Evolutionary conservation across 1,284 basidiomycete genomes (phyloP).

Genomic region (Puccinia horiana): DNA sequence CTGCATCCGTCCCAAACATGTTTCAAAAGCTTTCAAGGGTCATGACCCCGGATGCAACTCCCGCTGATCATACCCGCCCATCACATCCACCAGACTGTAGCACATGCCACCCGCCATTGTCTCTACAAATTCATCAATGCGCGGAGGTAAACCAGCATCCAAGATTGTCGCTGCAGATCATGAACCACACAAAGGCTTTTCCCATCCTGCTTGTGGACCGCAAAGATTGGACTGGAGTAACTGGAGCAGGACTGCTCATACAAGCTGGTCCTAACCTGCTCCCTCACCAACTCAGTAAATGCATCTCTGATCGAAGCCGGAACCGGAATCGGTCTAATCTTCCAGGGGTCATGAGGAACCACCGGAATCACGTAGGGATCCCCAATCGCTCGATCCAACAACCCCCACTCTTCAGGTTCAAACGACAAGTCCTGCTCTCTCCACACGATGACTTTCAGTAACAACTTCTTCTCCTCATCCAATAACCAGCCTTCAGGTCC

Average conservation of each 20-base stretch:
- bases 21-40: conserved; percentile 23
- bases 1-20: not conserved
- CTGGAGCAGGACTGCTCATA: not conserved
- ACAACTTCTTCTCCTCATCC: too few relatives aligned
- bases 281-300: not conserved
- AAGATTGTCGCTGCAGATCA: not conserved
- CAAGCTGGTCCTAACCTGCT: not conserved
- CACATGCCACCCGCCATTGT: not conserved
- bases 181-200: not conserved
- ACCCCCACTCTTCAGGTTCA: not conserved
- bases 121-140: not conserved
- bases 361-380: not conserved
- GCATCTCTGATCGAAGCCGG: not conserved
- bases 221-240: not conserved
- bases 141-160: not conserved
- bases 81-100: conserved; percentile 2
- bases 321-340: not conserved
- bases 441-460: too few relatives aligned
- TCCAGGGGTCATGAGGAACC: not conserved
- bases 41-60: not conserved
- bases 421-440: too few relatives aligned
- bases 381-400: not conserved
- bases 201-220: not conserved
- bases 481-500: conserved; percentile 2
- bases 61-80: conserved; percentile 21